Conservation (phyloP, 257 asterid species). For the Oldenlandia corymbosa region DNA sequence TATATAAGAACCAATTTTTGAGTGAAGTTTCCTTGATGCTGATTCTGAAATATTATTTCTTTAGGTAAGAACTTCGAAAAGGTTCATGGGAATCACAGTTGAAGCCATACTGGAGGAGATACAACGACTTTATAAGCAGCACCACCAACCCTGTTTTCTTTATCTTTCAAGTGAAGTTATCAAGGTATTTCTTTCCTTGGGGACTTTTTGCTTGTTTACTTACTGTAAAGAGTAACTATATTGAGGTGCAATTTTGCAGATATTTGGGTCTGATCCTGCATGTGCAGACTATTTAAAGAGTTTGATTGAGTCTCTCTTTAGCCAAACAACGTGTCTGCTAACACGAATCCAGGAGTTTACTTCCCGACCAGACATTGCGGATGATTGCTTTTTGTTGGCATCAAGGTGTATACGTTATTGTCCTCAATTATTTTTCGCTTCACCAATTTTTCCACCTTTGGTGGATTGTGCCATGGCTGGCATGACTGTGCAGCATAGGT, state of each 20-base stretch:
- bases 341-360: conserved; percentile 76
- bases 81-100: conserved; percentile 84
- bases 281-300: conserved; percentile 76
- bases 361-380: conserved; percentile 88
- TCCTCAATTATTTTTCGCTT: conserved; percentile 79
- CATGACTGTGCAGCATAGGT: conserved; percentile 96
- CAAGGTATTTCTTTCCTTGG: conserved; percentile 42
- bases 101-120: conserved; percentile 96
- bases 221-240: conserved; percentile 12
- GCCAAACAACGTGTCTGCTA: conserved; percentile 69
- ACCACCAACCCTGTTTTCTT: conserved; percentile 90
- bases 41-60: not conserved
- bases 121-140: conserved; percentile 70
- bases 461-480: conserved; percentile 92
- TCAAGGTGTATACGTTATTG: conserved; percentile 99
- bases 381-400: conserved; percentile 94
- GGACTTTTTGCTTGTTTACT: conserved; percentile 3
- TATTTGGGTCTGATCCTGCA: conserved; percentile 93
- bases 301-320: conserved; percentile 85
- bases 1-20: not conserved
- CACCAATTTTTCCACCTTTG: conserved; percentile 73
- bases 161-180: conserved; percentile 97
- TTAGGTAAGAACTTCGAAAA: conserved; percentile 89
- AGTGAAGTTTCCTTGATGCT: not conserved
- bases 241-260: conserved; percentile 42